Evolutionary conservation across 1,284 basidiomycete genomes (phyloP), one percentile per base, ranked within the genome.

Genomic region (Ustilago loliicola): DNA sequence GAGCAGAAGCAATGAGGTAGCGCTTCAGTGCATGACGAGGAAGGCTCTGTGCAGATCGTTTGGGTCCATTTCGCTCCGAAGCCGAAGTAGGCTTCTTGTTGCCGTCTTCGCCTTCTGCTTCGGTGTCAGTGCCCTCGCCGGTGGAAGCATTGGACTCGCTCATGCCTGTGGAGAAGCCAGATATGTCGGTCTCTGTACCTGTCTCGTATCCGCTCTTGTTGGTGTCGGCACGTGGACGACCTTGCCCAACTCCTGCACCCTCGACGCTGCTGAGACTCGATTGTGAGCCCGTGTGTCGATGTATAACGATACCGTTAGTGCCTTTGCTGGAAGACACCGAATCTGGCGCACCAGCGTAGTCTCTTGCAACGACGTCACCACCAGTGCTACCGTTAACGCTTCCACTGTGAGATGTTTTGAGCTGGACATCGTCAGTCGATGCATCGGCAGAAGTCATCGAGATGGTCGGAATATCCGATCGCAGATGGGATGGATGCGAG

Each of bases 21-120:
- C 95, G 92, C 87, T 98, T 98, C 88, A 94, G 94, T 17, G 94
- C 94, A 8, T 93, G 89, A 1, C 93, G 91, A 85, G 93, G 89
- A 57, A 96, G 89, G 65, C 91, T 87, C 11, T 85, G 85, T 25
- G 77, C 54, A 9, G 81, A 82, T 27, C 75, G 68, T 29, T 73
- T 82, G 9, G 65, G 70, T 29, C 62, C 68, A 17, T 32, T 69
- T 40, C 51, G 50, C 23, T 59, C 60, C 9, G 63, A 36, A 3
- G 45, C 30, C 21, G 45, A 9, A 19, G 29, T 7, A 15, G 48
- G 25, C 48, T 55, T 55, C 23, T 64, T 66, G 25, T 25, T 54
- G 15, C 40, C 29, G 4, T 50, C 56, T 7, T 38, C 54, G 13
- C 38, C 56, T 34, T 65, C 67, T 19, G 69, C 68, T 50, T 77